Evolutionary conservation across 108 stramenopile genomes (phyloP).

Genomic region (Thalassiosira profunda): DNA sequence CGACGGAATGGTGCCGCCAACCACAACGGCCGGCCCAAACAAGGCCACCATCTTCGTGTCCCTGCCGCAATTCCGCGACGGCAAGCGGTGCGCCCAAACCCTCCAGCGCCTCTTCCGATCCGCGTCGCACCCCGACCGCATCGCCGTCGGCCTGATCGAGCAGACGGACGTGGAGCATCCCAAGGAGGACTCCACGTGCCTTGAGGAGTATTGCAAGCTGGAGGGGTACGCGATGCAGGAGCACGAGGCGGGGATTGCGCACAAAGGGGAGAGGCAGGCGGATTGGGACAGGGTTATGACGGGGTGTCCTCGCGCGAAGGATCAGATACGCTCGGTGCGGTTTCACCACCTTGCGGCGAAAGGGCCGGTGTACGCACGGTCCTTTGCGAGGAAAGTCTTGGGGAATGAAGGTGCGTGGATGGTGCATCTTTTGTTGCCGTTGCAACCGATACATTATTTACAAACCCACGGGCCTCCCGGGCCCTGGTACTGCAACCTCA

Average conservation of each 20-base stretch:
- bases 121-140: slow-evolving; percentile 71
- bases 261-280: slow-evolving; percentile 36
- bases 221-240: slow-evolving; percentile 31
- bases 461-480: too few species aligned
- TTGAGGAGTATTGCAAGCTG: slow-evolving; percentile 48
- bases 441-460: too few species aligned
- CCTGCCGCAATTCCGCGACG: slow-evolving; percentile 82
- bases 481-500: too few species aligned
- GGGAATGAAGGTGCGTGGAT: too few species aligned
- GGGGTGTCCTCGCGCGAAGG: slow-evolving; percentile 26
- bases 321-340: slow-evolving; percentile 66
- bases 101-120: slow-evolving; percentile 70
- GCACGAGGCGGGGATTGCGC: slow-evolving; percentile 6
- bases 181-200: too few species aligned
- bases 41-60: slow-evolving; percentile 67
- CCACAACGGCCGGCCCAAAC: too few species aligned
- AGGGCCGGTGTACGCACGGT: slow-evolving; percentile 83
- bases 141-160: slow-evolving; percentile 82
- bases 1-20: too few species aligned
- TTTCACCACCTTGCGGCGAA: slow-evolving; percentile 68
- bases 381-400: slow-evolving; percentile 75
- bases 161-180: slow-evolving; percentile 73
- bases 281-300: slow-evolving; percentile 19
- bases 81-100: slow-evolving; percentile 75
- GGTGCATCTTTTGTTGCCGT: too few species aligned